Evolutionary conservation across 1,284 basidiomycete species (phyloP).

Genomic region (Spongispora temasekensis): DNA sequence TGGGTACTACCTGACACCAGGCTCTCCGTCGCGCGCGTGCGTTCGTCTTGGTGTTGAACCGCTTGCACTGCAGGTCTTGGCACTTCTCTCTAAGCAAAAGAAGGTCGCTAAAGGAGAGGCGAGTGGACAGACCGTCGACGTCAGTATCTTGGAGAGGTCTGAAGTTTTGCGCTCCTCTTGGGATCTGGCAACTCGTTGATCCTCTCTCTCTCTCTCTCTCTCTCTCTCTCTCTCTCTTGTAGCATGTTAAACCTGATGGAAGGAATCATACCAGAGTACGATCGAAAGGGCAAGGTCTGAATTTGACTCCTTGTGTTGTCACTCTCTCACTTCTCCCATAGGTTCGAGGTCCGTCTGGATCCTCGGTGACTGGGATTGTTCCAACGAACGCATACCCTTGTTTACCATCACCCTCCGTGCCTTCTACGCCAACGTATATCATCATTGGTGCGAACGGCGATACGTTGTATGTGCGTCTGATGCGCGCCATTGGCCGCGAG

Average conservation of each 20-base stretch:
- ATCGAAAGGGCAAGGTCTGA: slow-evolving; percentile 61
- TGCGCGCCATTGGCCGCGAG: slow-evolving; percentile 55
- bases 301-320: neutral
- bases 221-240: neutral
- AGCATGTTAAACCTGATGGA: slow-evolving; percentile 76
- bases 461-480: slow-evolving; percentile 64
- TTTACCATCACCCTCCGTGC: slow-evolving; percentile 44
- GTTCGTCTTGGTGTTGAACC: neutral
- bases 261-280: slow-evolving; percentile 73
- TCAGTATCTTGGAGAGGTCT: slow-evolving; percentile 76
- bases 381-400: slow-evolving; percentile 74
- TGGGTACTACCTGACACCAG: too few relatives aligned
- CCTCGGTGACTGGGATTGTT: slow-evolving; percentile 71
- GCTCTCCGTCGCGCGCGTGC: slow-evolving; percentile 3
- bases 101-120: slow-evolving; percentile 38
- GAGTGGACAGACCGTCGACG: slow-evolving; percentile 64
- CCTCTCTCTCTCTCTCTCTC: too few relatives aligned
- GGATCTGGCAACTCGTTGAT: neutral
- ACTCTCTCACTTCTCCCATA: slow-evolving; percentile 21
- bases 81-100: slow-evolving; percentile 58
- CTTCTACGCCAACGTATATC: slow-evolving; percentile 51
- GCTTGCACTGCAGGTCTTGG: slow-evolving; percentile 55
- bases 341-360: slow-evolving; percentile 70
- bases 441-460: slow-evolving; percentile 74
- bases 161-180: neutral